Percentiles rank a stretch among this genome's conserved stretches.
Evolutionary conservation across 257 asterid species (phyloP).

Genomic region (Haberlea rhodopensis): DNA sequence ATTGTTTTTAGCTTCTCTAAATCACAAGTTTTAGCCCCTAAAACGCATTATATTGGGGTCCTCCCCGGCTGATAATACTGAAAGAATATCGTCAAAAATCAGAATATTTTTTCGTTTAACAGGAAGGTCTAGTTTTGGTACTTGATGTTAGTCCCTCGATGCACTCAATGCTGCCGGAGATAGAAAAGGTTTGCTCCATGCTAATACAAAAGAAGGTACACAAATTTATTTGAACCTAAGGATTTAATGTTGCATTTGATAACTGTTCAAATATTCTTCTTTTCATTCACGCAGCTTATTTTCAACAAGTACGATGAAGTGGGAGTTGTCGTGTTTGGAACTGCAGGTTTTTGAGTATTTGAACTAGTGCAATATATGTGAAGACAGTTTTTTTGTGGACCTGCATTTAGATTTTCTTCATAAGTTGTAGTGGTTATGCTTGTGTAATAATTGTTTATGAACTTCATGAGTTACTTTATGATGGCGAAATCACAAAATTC

Average conservation of each 20-base stretch:
- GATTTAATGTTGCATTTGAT: neutral
- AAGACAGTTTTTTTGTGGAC: neutral
- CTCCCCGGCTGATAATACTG: neutral
- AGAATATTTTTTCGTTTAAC: slow-evolving; percentile 11
- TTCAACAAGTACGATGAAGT: slow-evolving; percentile 74
- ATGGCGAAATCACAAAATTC: neutral
- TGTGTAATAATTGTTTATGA: neutral
- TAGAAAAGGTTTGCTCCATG: slow-evolving; percentile 80
- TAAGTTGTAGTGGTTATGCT: slow-evolving; percentile 6
- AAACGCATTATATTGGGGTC: neutral
- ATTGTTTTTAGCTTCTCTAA: neutral
- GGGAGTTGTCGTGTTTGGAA: slow-evolving; percentile 76
- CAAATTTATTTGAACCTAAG: slow-evolving; percentile 1
- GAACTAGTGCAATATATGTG: slow-evolving; percentile 2
- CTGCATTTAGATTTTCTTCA: neutral
- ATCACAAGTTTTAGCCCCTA: neutral
- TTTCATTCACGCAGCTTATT: slow-evolving; percentile 59
- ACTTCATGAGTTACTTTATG: neutral
- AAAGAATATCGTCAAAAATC: neutral
- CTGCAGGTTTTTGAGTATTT: slow-evolving; percentile 52
- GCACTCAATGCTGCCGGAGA: slow-evolving; percentile 74
- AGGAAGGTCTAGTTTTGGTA: slow-evolving; percentile 80
- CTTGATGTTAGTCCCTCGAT: slow-evolving; percentile 93
- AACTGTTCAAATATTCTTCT: slow-evolving; percentile 3
- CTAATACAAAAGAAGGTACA: slow-evolving; percentile 80